Base-by-base conservation (phyloP, 768 basidiomycete species). In the Collybiopsis luxurians region DNA sequence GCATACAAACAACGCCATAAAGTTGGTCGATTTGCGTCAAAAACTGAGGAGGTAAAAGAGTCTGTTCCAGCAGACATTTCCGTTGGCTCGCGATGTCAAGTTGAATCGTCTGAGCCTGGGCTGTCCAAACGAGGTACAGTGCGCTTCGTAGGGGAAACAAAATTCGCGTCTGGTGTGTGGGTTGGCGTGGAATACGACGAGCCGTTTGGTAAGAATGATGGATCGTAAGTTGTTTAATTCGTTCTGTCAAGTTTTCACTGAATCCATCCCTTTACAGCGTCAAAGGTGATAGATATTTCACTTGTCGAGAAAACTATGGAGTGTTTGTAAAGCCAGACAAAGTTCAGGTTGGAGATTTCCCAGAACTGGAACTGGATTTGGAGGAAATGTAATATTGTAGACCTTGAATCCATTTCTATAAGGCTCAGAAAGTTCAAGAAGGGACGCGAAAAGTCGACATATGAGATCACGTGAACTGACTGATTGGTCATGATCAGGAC, bases 121-220 rank as follows among this genome's bases (percentile, higher is more conserved):
- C 72, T 93, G 55, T 81, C 78, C 49, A 92, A 91, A 68, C 83
- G 92, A 4, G 96, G 96, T 0, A 85, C 85, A 0, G 87, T 98
- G 40, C 79, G 86, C n/a, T 98, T 87, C 63, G 86, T 94, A 26
- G 96, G 96, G 0, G 69, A 74, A 36, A 92, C 95, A 0, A 77
- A 79, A 55, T 97, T 98, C 66, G 83, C 10, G 82, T 76, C 13
- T 3, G 84, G 87, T 0, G 70, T 84, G 0, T 98, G 95, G 95
- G 81, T 98, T 1, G 96, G 96, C 0, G 78, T 98, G 19, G 92
- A 96, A 68, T 92, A 95, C 66, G 96, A 98, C 66, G 96, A 98
- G 64, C 95, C 96, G 2, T 79, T 92, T 23, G 96, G 96, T 11
- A 98, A 95, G 75, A 95, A 95, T 60, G 90, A 98, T 69, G 96